Conservation (phyloP, 805 yeast species). For the Myxozyma sirexii region DNA sequence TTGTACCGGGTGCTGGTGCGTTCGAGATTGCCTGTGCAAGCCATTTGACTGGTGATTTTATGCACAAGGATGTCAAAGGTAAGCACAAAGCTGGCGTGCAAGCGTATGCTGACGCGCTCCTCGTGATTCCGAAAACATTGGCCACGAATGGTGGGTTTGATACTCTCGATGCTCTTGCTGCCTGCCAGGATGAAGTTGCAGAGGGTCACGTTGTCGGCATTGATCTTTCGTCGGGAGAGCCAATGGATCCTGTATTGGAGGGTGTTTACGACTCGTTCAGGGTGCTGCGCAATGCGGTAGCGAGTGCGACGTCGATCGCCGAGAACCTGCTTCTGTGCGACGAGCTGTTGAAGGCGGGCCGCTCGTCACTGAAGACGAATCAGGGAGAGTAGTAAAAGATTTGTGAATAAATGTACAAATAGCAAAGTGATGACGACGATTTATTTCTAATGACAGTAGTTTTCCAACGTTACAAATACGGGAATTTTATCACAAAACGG, state of each 20-base stretch:
- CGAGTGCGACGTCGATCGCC: conserved; percentile 92
- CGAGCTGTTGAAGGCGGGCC: conserved; percentile 94
- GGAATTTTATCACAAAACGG: too few relatives aligned
- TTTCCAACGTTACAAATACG: too few relatives aligned
- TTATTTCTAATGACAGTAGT: neutral
- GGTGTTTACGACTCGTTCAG: conserved; percentile 97
- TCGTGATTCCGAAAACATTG: conserved; percentile 90
- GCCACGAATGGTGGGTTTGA: conserved; percentile 93
- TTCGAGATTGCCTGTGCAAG: conserved; percentile 82
- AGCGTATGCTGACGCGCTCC: conserved; percentile 90
- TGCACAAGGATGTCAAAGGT: conserved; percentile 71
- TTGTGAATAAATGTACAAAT: conserved; percentile 1
- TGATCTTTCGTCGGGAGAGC: conserved; percentile 88
- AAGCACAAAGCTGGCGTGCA: conserved; percentile 85
- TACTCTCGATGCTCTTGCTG: conserved; percentile 81
- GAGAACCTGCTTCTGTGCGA: conserved; percentile 91
- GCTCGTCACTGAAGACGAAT: conserved; percentile 79
- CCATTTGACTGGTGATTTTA: conserved; percentile 57
- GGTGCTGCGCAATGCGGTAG: conserved; percentile 88
- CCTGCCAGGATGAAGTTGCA: conserved; percentile 84
- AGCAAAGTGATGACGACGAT: neutral
- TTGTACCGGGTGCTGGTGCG: conserved; percentile 98
- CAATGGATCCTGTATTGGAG: conserved; percentile 90
- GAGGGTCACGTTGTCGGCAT: conserved; percentile 81
- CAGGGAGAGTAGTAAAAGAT: conserved; percentile 16